These are phyloP conservation scores for Ophiostoma ips DNA, from an alignment of 2,329 filamentous ascomycete genomes.

Conservation along the genomic window DNA sequence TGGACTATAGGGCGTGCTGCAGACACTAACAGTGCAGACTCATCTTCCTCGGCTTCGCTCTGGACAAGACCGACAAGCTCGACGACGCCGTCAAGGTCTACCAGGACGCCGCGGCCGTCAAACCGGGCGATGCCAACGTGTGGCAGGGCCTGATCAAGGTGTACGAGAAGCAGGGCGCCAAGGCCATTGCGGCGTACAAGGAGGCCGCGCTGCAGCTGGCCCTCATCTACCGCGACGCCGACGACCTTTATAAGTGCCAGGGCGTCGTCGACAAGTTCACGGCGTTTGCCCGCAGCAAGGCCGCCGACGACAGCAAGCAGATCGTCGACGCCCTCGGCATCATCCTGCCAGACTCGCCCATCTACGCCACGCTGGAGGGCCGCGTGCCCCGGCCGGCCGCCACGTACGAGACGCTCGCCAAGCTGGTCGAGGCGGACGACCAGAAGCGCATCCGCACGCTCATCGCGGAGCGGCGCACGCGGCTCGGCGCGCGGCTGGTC, in stretches of 20 bases:
- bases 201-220: conserved; percentile 60
- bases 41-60: conserved; percentile 76
- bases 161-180: conserved; percentile 62
- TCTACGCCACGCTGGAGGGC: conserved; percentile 75
- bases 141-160: conserved; percentile 84
- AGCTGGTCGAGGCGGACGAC: conserved; percentile 75
- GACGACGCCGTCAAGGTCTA: conserved; percentile 70
- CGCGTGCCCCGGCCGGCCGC: conserved; percentile 64
- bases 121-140: conserved; percentile 63
- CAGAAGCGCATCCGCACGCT: conserved; percentile 79
- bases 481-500: conserved; percentile 69
- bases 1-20: no score
- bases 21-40: conserved; percentile 26
- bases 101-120: conserved; percentile 53
- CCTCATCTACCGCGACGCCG: conserved; percentile 54
- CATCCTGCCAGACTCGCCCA: conserved; percentile 62
- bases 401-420: conserved; percentile 70
- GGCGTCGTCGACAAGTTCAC: conserved; percentile 68
- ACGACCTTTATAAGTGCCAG: conserved; percentile 49
- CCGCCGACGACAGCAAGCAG: conserved; percentile 41
- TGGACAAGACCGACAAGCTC: conserved; percentile 59
- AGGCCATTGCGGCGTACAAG: conserved; percentile 61
- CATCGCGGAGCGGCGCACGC: conserved; percentile 76
- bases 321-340: conserved; percentile 64
- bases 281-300: conserved; percentile 53